Evolutionary conservation across 2,329 filamentous ascomycete genomes (phyloP).

Genomic region (Ophiostoma himal-ulmi): DNA sequence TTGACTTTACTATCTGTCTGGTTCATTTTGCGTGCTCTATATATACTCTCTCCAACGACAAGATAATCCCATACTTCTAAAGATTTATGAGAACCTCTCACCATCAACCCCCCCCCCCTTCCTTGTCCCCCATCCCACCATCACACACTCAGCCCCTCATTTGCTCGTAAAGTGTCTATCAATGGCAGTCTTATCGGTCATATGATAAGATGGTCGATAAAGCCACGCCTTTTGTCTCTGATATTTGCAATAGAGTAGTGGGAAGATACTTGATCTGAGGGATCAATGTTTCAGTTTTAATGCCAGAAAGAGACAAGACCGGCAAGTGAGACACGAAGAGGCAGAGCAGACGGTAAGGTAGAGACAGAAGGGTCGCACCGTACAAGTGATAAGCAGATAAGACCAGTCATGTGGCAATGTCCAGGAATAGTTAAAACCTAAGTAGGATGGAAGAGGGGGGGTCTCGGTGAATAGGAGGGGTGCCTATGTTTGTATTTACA

Average conservation of each 20-base stretch:
- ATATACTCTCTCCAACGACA: background rate
- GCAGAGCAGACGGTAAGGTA: background rate
- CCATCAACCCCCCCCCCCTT: background rate
- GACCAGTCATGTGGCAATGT: constrained; percentile 19
- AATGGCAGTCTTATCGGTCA: constrained; percentile 13
- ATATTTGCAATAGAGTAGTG: background rate
- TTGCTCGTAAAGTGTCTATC: background rate
- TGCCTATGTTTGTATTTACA: background rate
- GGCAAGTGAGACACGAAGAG: constrained; percentile 13
- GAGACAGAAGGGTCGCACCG: background rate
- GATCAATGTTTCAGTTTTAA: background rate
- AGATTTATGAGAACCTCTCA: background rate
- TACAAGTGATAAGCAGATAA: constrained; percentile 20
- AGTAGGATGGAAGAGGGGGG: background rate
- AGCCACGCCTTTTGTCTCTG: constrained; percentile 5
- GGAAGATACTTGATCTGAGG: background rate
- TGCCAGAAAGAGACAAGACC: background rate
- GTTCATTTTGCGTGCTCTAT: background rate
- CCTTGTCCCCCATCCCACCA: background rate
- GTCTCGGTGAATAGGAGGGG: background rate
- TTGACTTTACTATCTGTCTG: background rate
- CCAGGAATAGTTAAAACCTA: constrained; percentile 12
- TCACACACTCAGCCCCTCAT: background rate
- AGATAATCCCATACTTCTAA: background rate
- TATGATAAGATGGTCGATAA: constrained; percentile 12